Conservation (phyloP, 2,329 filamentous ascomycete genomes). For the Pezicula radicicola region DNA sequence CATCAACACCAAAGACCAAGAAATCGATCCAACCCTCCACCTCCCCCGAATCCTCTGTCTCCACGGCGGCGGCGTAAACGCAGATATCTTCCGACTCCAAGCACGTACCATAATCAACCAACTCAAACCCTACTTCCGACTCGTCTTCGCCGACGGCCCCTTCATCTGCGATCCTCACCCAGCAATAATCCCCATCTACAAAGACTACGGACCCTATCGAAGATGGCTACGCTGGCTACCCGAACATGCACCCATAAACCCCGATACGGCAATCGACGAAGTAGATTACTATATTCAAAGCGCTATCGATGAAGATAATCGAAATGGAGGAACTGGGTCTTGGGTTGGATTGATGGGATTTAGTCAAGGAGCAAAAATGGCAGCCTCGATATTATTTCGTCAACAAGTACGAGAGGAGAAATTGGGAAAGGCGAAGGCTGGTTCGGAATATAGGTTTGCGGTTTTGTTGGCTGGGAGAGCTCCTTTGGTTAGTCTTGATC, state of each 20-base stretch:
- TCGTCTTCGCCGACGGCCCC: conserved; percentile 71
- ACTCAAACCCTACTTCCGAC: conserved; percentile 52
- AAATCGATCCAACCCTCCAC: conserved; percentile 1
- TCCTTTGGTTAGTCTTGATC: conserved; percentile 53
- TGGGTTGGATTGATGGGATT: conserved; percentile 65
- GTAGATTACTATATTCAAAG: conserved; percentile 36
- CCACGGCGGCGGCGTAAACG: conserved; percentile 76
- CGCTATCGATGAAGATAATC: conserved; percentile 51
- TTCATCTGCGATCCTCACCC: conserved; percentile 60
- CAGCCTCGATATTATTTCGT: conserved; percentile 53
- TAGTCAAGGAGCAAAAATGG: conserved; percentile 63
- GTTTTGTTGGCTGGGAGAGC: conserved; percentile 60
- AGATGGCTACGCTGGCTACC: conserved; percentile 62
- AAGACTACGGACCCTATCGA: conserved; percentile 62
- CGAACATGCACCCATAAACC: conserved; percentile 41
- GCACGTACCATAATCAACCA: conserved; percentile 44
- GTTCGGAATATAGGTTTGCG: conserved; percentile 53
- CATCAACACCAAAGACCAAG: too few species aligned
- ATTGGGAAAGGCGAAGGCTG: background rate
- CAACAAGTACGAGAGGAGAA: conserved; percentile 48
- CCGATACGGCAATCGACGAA: conserved; percentile 42
- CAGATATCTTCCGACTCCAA: conserved; percentile 65
- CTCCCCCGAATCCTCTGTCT: conserved; percentile 71
- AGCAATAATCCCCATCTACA: conserved; percentile 63
- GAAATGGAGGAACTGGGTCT: conserved; percentile 43